phyloP scores from a whole-genome alignment of 2,329 filamentous ascomycete genomes.

The Cercospora nicotianae region DNA sequence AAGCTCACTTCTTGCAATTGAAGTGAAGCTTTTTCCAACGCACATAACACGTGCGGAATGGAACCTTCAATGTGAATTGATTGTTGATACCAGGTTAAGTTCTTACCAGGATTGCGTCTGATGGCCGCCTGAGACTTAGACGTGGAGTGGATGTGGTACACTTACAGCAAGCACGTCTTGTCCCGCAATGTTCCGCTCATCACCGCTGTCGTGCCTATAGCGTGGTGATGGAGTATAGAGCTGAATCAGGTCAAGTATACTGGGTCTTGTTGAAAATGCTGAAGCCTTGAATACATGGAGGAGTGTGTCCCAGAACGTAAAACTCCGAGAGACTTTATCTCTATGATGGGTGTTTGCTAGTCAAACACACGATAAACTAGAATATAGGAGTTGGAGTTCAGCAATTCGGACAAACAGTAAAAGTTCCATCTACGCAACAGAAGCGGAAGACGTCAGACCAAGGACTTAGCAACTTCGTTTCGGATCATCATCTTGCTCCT shows the following conservation, averaged over 20 bases:
- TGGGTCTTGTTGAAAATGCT: background rate
- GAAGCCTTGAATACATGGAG: background rate
- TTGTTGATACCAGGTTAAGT: background rate
- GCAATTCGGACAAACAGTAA: background rate
- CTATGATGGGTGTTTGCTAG: background rate
- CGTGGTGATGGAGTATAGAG: background rate
- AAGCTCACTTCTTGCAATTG: background rate
- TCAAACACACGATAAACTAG: background rate
- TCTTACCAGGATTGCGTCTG: background rate
- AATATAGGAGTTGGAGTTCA: background rate
- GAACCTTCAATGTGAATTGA: background rate
- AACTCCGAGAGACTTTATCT: background rate
- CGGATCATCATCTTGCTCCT: background rate
- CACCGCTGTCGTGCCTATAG: background rate
- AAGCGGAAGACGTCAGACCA: background rate
- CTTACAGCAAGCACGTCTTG: background rate
- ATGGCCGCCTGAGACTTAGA: background rate
- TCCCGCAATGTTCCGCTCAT: background rate
- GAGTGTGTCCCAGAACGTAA: background rate
- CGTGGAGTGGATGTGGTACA: background rate
- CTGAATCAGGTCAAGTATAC: background rate
- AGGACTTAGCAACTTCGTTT: background rate
- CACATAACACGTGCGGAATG: background rate
- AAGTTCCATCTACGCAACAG: background rate
- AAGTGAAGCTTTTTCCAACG: background rate